Percentiles rank a stretch among this genome's conserved stretches.
phyloP scores from a whole-genome alignment of 805 yeast genomes.

The Wickerhamiella vanderwaltii region DNA sequence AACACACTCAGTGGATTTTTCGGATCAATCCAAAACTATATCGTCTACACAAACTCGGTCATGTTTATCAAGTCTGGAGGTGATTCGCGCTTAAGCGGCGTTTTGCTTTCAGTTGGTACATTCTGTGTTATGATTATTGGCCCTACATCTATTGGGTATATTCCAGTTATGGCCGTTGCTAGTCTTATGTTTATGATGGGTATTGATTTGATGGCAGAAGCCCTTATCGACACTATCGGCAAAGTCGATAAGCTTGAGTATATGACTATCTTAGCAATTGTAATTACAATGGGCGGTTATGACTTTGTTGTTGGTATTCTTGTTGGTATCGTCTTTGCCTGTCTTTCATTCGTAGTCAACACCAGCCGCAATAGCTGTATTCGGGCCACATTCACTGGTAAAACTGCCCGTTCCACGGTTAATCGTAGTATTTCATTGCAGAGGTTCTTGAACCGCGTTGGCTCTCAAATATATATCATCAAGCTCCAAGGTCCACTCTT shows the following conservation, averaged over 20 bases:
- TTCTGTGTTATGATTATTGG: conserved; percentile 72
- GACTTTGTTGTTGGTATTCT: conserved; percentile 90
- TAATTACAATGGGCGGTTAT: conserved; percentile 88
- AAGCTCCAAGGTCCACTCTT: conserved; percentile 81
- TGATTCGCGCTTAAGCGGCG: conserved; percentile 76
- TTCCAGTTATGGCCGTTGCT: conserved; percentile 94
- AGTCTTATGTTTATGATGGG: conserved; percentile 83
- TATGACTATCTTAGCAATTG: conserved; percentile 69
- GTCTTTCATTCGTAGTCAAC: conserved; percentile 88
- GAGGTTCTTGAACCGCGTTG: conserved; percentile 71
- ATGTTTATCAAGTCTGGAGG: conserved; percentile 92
- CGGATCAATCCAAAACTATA: conserved; percentile 87
- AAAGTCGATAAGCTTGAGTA: conserved; percentile 68
- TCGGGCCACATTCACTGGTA: conserved; percentile 72
- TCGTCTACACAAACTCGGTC: conserved; percentile 89
- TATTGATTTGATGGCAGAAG: conserved; percentile 77
- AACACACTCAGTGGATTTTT: conserved; percentile 69
- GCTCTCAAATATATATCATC: conserved; percentile 78
- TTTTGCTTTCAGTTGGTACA: conserved; percentile 77
- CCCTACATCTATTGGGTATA: conserved; percentile 82
- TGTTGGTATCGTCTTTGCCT: conserved; percentile 82
- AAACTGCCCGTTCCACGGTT: conserved; percentile 82
- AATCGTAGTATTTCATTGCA: conserved; percentile 82
- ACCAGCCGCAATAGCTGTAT: conserved; percentile 78
- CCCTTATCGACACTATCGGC: conserved; percentile 73